Evolutionary conservation across 768 basidiomycete species (phyloP).

Genomic region (Hysterangium stoloniferum): DNA sequence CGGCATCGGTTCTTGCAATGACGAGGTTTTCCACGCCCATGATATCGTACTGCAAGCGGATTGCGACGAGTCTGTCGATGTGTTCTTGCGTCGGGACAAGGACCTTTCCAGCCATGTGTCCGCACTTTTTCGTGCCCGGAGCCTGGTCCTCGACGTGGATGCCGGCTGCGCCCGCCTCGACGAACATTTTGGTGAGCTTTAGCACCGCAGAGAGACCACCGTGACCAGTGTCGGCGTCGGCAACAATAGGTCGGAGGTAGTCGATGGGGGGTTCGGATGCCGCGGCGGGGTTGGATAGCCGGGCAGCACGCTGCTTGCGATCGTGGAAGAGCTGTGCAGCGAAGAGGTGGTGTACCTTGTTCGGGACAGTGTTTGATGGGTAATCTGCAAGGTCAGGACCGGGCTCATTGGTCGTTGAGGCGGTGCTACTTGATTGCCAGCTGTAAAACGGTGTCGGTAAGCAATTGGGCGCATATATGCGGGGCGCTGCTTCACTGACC

Average conservation of each 20-base stretch:
- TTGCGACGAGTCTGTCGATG: constrained; percentile 95
- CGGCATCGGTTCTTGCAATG: constrained; percentile 92
- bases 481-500: constrained; percentile 22
- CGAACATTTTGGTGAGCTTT: constrained; percentile 98
- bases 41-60: constrained; percentile 95
- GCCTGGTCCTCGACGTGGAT: constrained; percentile 99
- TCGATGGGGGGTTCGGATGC: constrained; percentile 66
- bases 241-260: constrained; percentile 90
- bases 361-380: constrained; percentile 97
- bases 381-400: constrained; percentile 99
- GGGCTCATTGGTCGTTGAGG: constrained; percentile 89
- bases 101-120: constrained; percentile 93
- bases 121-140: constrained; percentile 93
- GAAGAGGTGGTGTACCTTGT: constrained; percentile 98
- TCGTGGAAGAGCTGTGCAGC: constrained; percentile 99
- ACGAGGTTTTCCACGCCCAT: constrained; percentile 96
- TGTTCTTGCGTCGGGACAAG: constrained; percentile 97
- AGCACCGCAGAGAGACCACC: constrained; percentile 97
- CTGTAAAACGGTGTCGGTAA: not conserved
- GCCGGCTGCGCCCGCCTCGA: constrained; percentile 96
- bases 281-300: constrained; percentile 67
- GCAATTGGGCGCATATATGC: not conserved
- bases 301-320: constrained; percentile 85
- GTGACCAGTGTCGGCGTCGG: constrained; percentile 97
- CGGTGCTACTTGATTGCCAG: constrained; percentile 91